Evolutionary conservation across 2,329 filamentous ascomycete genomes (phyloP).

Genomic region (Parastagonospora nodorum): DNA sequence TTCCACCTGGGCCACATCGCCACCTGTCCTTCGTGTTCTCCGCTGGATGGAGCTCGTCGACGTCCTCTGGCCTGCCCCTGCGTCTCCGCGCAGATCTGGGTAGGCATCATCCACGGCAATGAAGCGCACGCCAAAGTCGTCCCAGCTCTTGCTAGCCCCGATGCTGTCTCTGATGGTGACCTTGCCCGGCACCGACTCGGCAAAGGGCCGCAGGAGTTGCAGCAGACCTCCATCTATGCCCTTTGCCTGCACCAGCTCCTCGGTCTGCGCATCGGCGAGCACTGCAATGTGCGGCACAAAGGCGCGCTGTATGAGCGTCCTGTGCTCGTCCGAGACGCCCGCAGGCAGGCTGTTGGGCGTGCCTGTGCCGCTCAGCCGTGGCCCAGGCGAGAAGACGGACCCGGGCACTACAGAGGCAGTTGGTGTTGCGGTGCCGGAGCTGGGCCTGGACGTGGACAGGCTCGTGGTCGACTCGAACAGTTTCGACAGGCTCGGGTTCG

Average conservation of each 20-base stretch:
- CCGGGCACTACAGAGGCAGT: conserved; percentile 39
- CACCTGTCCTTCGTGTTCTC: conserved; percentile 50
- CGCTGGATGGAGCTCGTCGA: conserved; percentile 35
- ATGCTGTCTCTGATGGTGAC: conserved; percentile 89
- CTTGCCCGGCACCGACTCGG: conserved; percentile 84
- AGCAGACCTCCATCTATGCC: conserved; percentile 82
- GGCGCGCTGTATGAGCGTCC: conserved; percentile 74
- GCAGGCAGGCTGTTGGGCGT: conserved; percentile 48
- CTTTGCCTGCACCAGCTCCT: conserved; percentile 79
- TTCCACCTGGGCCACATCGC: conserved; percentile 72
- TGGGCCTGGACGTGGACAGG: conserved; percentile 48
- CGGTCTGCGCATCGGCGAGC: conserved; percentile 83
- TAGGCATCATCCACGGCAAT: conserved; percentile 67
- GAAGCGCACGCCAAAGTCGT: conserved; percentile 91
- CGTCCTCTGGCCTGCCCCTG: conserved; percentile 27
- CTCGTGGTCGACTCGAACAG: conserved; percentile 58
- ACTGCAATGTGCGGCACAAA: conserved; percentile 91
- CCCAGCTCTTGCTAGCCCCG: conserved; percentile 79
- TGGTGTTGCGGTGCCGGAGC: conserved; percentile 52
- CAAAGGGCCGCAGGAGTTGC: conserved; percentile 87
- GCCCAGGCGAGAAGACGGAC: conserved; percentile 53
- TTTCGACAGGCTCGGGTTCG: conserved; percentile 58
- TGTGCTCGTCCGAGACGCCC: conserved; percentile 58
- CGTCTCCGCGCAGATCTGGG: conserved; percentile 43
- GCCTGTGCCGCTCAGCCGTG: conserved; percentile 39